phyloP scores from a whole-genome alignment of 106 monocot species.

The Dioscorea zingiberensis region DNA sequence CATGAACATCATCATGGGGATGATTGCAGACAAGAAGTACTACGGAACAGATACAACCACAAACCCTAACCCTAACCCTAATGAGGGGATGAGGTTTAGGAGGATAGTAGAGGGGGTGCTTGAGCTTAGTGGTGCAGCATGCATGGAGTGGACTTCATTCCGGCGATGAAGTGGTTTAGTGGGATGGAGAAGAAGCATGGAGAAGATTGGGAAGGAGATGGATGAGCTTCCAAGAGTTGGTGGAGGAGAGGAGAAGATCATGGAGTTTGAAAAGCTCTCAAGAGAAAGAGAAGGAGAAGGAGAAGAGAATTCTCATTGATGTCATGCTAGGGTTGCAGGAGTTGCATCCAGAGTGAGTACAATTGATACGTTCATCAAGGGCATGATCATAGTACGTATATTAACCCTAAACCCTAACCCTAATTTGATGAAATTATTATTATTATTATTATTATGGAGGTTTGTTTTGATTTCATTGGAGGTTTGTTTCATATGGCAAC shows the following conservation, averaged over 20 bases:
- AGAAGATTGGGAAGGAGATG: neutral
- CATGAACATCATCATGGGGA: neutral
- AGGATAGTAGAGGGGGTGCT: neutral
- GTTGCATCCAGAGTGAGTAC: neutral
- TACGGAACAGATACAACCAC: neutral
- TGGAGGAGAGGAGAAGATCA: neutral
- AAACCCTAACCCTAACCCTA: too few species aligned
- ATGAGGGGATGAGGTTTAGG: neutral
- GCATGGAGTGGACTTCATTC: neutral
- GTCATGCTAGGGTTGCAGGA: conserved; percentile 14
- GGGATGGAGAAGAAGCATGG: neutral
- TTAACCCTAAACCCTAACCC: too few species aligned
- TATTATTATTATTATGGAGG: too few species aligned
- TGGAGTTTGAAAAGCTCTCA: neutral
- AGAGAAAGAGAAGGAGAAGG: neutral
- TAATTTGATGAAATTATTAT: too few species aligned
- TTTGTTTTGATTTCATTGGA: too few species aligned
- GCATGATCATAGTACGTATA: conserved; percentile 12
- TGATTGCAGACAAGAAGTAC: neutral
- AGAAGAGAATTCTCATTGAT: neutral
- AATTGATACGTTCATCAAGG: conserved; percentile 11
- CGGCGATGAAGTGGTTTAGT: neutral
- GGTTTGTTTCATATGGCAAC: too few species aligned
- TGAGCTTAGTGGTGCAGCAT: neutral
- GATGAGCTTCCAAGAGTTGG: neutral